phyloP scores from a whole-genome alignment of 495 filamentous ascomycete genomes.

The Hypoxylon trugodes region DNA sequence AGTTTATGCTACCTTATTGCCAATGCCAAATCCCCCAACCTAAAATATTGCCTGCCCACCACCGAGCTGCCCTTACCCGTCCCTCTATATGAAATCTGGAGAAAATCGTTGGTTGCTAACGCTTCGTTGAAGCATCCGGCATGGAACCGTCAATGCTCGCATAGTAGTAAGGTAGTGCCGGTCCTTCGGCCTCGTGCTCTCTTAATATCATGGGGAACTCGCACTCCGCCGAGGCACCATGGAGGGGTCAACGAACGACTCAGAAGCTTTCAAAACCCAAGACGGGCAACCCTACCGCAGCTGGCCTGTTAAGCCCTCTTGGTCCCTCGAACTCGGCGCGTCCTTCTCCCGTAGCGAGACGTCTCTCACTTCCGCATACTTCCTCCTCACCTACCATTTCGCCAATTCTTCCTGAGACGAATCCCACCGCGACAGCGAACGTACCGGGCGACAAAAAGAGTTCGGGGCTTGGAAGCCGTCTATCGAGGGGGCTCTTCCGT shows the following conservation, averaged over 20 bases:
- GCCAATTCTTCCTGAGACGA: conserved; percentile 20
- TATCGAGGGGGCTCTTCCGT: conserved; percentile 32
- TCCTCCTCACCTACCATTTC: conserved; percentile 33
- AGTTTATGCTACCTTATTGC: conserved; percentile 28
- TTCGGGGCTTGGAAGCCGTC: conserved; percentile 7
- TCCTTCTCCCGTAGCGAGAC: conserved; percentile 33
- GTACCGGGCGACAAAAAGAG: conserved; percentile 11
- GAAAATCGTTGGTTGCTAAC: conserved; percentile 26
- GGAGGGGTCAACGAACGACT: conserved; percentile 45
- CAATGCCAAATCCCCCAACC: conserved; percentile 9
- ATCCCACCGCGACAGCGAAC: not conserved
- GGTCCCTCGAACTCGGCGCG: conserved; percentile 43
- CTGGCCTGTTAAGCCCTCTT: conserved; percentile 54
- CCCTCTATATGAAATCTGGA: conserved; percentile 15
- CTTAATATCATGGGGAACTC: conserved; percentile 55
- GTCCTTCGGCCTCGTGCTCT: conserved; percentile 31
- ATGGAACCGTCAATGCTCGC: conserved; percentile 53
- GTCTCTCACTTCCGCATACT: conserved; percentile 41
- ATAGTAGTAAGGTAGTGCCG: conserved; percentile 48
- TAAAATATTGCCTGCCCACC: conserved; percentile 1
- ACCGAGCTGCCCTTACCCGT: not conserved
- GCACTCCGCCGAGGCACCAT: conserved; percentile 52
- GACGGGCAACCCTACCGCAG: conserved; percentile 53
- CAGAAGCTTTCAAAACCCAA: conserved; percentile 61
- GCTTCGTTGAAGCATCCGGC: conserved; percentile 39